phyloP scores from a whole-genome alignment of 2,329 filamentous ascomycete species.

The Colletotrichum liaoningense region DNA sequence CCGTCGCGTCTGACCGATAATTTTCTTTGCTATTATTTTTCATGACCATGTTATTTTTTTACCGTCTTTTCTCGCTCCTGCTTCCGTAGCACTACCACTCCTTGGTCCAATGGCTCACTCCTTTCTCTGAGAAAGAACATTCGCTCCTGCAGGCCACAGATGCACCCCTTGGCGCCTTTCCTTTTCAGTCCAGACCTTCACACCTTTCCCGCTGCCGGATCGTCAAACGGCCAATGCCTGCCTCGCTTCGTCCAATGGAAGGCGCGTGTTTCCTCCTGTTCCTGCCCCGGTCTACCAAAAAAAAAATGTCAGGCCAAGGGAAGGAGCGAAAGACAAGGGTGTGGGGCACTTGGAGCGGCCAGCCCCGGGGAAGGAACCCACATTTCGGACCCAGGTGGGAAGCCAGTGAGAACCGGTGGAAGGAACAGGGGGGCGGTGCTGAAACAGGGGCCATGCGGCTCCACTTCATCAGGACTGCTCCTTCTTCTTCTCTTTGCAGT shows the following conservation, averaged over 20 bases:
- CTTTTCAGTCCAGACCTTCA: constrained; percentile 13
- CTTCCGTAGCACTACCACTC: neutral
- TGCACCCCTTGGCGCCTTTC: constrained; percentile 28
- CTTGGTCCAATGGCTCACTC: neutral
- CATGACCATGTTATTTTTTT: neutral
- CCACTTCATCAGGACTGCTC: constrained; percentile 11
- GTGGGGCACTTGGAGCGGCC: constrained; percentile 8
- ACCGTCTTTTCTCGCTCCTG: neutral
- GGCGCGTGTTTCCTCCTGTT: neutral
- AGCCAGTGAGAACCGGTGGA: constrained; percentile 19
- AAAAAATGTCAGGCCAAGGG: constrained; percentile 10
- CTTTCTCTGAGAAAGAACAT: neutral
- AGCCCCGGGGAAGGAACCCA: constrained; percentile 31
- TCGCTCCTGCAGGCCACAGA: constrained; percentile 14
- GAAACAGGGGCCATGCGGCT: constrained; percentile 33
- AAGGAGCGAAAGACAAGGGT: neutral
- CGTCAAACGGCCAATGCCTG: constrained; percentile 26
- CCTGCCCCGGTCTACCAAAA: neutral
- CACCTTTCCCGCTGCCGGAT: constrained; percentile 15
- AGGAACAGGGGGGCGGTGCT: constrained; percentile 21
- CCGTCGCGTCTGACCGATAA: neutral
- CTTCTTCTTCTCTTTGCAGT: neutral
- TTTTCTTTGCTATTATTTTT: neutral
- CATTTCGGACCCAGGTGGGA: constrained; percentile 1
- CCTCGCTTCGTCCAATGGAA: neutral